phyloP scores from a whole-genome alignment of 345 rosid genomes.

The Heritiera fomes region DNA sequence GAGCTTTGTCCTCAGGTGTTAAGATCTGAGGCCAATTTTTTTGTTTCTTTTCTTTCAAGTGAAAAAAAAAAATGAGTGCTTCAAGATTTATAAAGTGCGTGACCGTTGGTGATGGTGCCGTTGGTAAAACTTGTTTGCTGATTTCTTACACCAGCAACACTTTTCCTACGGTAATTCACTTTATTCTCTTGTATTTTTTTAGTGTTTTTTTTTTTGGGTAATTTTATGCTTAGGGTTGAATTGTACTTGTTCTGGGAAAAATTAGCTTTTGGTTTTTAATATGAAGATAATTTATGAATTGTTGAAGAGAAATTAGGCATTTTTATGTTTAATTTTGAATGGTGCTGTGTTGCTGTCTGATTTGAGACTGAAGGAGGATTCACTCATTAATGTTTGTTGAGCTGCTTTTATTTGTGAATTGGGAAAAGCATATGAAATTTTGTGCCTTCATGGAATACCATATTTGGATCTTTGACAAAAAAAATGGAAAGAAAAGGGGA shows the following conservation, averaged over 20 bases:
- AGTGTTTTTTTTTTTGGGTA: neutral
- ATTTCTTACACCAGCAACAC: slow-evolving; percentile 89
- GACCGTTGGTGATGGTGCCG: slow-evolving; percentile 90
- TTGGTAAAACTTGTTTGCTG: slow-evolving; percentile 84
- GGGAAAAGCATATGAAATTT: neutral
- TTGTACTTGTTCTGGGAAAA: slow-evolving; percentile 4
- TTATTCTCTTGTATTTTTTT: neutral
- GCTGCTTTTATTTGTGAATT: neutral
- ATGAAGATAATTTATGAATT: neutral
- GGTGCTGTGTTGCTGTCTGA: neutral
- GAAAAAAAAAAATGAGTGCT: slow-evolving; percentile 54
- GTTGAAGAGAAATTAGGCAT: neutral
- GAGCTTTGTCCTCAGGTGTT: slow-evolving; percentile 31
- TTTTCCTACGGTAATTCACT: slow-evolving; percentile 61
- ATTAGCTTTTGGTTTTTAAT: neutral
- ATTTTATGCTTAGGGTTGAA: neutral
- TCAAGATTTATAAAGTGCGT: slow-evolving; percentile 86
- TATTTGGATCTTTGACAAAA: neutral
- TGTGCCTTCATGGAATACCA: neutral
- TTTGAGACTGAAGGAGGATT: neutral
- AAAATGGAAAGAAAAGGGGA: neutral
- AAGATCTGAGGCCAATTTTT: slow-evolving; percentile 38
- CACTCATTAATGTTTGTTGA: neutral
- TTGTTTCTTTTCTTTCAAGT: slow-evolving; percentile 3
- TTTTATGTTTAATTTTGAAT: neutral